Conservation (phyloP, 23 red algal genomes). For the Gracilaria domingensis region DNA sequence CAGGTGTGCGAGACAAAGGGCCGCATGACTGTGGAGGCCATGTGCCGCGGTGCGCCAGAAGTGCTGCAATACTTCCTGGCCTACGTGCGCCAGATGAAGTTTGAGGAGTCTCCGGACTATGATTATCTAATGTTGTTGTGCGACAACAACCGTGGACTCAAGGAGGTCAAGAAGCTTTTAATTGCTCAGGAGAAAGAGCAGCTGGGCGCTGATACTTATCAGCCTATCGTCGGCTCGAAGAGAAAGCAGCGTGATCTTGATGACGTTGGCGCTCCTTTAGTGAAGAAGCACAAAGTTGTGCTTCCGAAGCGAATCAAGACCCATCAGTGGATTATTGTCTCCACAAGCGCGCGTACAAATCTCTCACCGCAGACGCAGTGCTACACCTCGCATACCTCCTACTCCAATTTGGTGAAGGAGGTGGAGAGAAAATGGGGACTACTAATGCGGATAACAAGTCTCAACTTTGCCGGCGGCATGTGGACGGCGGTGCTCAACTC, state of each 20-base stretch:
- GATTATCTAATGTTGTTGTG: slow-evolving; percentile 91
- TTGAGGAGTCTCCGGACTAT: slow-evolving; percentile 93
- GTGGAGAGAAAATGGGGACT: slow-evolving; percentile 96
- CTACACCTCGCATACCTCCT: slow-evolving; percentile 97
- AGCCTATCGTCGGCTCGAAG: slow-evolving; percentile 60
- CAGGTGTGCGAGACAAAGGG: slow-evolving; percentile 99
- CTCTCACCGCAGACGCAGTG: slow-evolving; percentile 92
- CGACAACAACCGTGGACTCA: slow-evolving; percentile 66
- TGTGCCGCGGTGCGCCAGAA: slow-evolving; percentile 94
- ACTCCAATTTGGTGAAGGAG: slow-evolving; percentile 94
- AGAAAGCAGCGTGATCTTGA: slow-evolving; percentile 72
- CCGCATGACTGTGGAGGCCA: slow-evolving; percentile 80
- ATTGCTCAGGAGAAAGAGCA: slow-evolving; percentile 68
- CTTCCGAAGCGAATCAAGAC: slow-evolving; percentile 92
- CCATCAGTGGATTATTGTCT: slow-evolving; percentile 99
- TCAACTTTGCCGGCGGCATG: slow-evolving; percentile 97
- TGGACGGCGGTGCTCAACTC: slow-evolving; percentile 99
- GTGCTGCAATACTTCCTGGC: slow-evolving; percentile 97
- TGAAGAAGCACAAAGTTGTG: slow-evolving; percentile 85
- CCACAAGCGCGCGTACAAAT: slow-evolving; percentile 86
- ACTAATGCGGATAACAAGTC: slow-evolving; percentile 93
- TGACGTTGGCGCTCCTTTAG: slow-evolving; percentile 47
- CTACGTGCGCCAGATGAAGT: slow-evolving; percentile 93
- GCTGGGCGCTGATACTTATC: slow-evolving; percentile 1
- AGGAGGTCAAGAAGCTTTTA: slow-evolving; percentile 77